A percentile compares a stretch with the other conserved stretches of the same genome.
Conservation (phyloP, 83 land plant species). For the Picea mariana region DNA sequence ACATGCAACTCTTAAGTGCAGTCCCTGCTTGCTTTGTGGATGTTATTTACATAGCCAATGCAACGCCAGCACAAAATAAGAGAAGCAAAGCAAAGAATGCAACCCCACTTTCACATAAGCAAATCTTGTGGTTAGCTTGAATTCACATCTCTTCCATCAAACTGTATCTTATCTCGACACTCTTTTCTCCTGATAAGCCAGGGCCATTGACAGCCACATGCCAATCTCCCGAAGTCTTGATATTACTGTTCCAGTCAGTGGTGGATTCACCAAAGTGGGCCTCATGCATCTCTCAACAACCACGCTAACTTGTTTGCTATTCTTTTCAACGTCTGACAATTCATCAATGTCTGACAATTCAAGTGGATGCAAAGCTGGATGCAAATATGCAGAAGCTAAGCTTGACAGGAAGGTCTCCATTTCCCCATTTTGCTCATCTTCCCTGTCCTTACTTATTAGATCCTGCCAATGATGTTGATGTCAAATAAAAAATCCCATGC, state of each 20-base stretch:
- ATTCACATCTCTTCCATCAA: not conserved
- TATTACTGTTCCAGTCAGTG: not conserved
- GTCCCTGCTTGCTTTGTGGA: no score
- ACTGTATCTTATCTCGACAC: not conserved
- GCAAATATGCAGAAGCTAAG: constrained; percentile 12
- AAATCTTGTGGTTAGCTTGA: not conserved
- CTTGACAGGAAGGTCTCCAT: constrained; percentile 27
- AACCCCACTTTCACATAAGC: not conserved
- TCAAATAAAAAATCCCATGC: not conserved
- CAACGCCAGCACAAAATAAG: not conserved
- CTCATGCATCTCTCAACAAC: not conserved
- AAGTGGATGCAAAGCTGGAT: constrained; percentile 5
- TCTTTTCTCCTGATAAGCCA: constrained; percentile 9
- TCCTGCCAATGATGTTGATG: constrained; percentile 25
- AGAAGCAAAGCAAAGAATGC: not conserved
- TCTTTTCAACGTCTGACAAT: not conserved
- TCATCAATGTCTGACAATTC: not conserved
- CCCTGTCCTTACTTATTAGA: constrained; percentile 56
- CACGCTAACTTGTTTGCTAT: not conserved
- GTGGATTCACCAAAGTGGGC: not conserved
- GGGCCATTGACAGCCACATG: constrained; percentile 6
- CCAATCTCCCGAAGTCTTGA: constrained; percentile 1
- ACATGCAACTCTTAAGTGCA: no score
- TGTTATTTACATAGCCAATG: no score
- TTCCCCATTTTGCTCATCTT: constrained; percentile 49